Conservation (phyloP, 1,284 basidiomycete genomes). For the Ganoderma lingzhi region DNA sequence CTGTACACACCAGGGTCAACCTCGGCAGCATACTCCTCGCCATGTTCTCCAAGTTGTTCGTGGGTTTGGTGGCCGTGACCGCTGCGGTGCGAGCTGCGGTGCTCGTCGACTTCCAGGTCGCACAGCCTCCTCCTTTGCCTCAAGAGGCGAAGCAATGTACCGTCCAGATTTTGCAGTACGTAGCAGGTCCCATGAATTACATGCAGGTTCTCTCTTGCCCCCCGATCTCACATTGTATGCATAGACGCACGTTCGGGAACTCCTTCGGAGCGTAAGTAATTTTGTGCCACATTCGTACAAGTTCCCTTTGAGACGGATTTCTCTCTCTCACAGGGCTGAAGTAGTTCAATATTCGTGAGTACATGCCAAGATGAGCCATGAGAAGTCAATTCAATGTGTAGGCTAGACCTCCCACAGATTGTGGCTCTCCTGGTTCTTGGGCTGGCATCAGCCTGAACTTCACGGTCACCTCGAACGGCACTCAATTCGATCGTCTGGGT, state of each 20-base stretch:
- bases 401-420: slow-evolving; percentile 72
- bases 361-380: background rate
- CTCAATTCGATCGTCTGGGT: slow-evolving; percentile 77
- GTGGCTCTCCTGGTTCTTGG: slow-evolving; percentile 77
- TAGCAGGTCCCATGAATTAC: slow-evolving; percentile 14
- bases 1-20: background rate
- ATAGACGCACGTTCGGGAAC: slow-evolving; percentile 74
- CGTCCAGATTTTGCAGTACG: slow-evolving; percentile 69
- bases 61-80: slow-evolving; percentile 27
- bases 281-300: too few relatives aligned
- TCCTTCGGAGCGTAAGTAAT: slow-evolving; percentile 69
- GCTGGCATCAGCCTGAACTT: slow-evolving; percentile 78
- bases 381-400: background rate
- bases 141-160: slow-evolving; percentile 67
- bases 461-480: slow-evolving; percentile 81
- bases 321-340: slow-evolving; percentile 58
- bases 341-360: slow-evolving; percentile 70
- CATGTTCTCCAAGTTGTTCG: slow-evolving; percentile 28
- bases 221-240: slow-evolving; percentile 3
- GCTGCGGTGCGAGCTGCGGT: slow-evolving; percentile 46
- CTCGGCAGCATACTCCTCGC: background rate
- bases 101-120: slow-evolving; percentile 77
- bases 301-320: background rate
- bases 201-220: background rate
- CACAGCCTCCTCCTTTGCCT: slow-evolving; percentile 73